These are phyloP conservation scores for Suhomyces sp. DNA, from an alignment of 805 yeast species.

Conservation along the genomic window DNA sequence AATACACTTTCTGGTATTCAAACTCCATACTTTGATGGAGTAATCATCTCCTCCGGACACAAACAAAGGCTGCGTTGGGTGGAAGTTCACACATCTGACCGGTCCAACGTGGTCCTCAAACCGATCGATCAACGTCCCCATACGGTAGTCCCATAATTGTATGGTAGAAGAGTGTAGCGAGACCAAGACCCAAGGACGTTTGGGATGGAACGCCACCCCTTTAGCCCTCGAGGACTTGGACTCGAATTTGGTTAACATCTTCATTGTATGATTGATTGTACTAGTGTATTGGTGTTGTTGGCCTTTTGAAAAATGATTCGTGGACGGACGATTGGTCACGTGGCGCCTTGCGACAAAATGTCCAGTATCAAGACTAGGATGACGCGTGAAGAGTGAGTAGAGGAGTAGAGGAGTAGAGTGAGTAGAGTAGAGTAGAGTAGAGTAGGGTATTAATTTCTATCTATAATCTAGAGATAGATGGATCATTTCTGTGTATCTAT, in stretches of 20 bases:
- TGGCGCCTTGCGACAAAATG: neutral
- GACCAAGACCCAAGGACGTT: conserved; percentile 93
- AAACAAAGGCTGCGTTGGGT: conserved; percentile 96
- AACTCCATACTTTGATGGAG: conserved; percentile 92
- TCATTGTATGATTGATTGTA: conserved; percentile 14
- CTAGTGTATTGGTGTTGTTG: conserved; percentile 1
- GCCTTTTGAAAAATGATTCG: conserved; percentile 4
- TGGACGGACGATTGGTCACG: neutral
- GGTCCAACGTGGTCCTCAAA: conserved; percentile 99
- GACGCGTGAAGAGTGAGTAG: too few species aligned
- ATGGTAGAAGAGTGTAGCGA: conserved; percentile 97
- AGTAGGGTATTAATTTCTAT: too few species aligned
- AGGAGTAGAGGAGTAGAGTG: too few species aligned
- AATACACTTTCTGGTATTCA: conserved; percentile 84
- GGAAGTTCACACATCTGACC: conserved; percentile 92
- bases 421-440: too few species aligned
- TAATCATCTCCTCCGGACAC: conserved; percentile 98
- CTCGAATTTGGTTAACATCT: conserved; percentile 65
- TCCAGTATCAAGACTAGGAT: too few species aligned
- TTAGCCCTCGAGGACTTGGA: conserved; percentile 97
- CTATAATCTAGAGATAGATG: too few species aligned
- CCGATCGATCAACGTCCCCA: conserved; percentile 96
- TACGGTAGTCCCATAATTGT: conserved; percentile 98
- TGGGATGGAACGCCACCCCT: conserved; percentile 96
- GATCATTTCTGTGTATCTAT: too few species aligned